Conservation (phyloP, 2,329 filamentous ascomycete genomes). For the Lithohypha guttulata region DNA sequence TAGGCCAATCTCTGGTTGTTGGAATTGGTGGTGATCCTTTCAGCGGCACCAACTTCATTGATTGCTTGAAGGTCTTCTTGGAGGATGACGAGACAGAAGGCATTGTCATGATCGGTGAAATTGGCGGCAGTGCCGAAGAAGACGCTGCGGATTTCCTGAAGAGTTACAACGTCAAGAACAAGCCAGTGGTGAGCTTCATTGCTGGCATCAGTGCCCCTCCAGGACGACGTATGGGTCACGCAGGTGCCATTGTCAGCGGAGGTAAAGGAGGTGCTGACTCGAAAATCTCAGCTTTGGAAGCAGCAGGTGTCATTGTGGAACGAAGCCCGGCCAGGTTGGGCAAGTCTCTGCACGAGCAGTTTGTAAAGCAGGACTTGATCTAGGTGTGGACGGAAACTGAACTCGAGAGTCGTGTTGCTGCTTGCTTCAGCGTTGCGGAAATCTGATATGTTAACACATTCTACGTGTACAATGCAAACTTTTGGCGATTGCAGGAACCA, state of each 20-base stretch:
- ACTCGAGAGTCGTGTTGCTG: no score
- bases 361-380: slow-evolving; percentile 90
- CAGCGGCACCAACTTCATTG: slow-evolving; percentile 98
- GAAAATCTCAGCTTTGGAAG: slow-evolving; percentile 91
- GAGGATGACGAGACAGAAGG: slow-evolving; percentile 93
- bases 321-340: slow-evolving; percentile 83
- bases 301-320: slow-evolving; percentile 91
- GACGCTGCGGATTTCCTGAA: slow-evolving; percentile 95
- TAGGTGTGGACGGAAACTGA: slow-evolving; percentile 40
- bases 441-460: no score
- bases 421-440: no score
- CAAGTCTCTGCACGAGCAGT: slow-evolving; percentile 89
- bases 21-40: slow-evolving; percentile 98
- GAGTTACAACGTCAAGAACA: slow-evolving; percentile 81
- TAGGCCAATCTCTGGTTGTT: slow-evolving; percentile 95
- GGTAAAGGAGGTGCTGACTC: slow-evolving; percentile 97
- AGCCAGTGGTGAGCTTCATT: slow-evolving; percentile 97
- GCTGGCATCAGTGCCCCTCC: slow-evolving; percentile 96
- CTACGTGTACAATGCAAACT: no score
- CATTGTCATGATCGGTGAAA: slow-evolving; percentile 99
- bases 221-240: slow-evolving; percentile 95
- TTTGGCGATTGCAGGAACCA: no score
- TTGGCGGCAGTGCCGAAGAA: slow-evolving; percentile 94
- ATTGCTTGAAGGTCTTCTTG: slow-evolving; percentile 95
- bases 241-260: slow-evolving; percentile 93